A percentile compares a stretch with the other conserved stretches of the same genome.
These are phyloP conservation scores for Myxozyma neotropica DNA, from an alignment of 805 yeast genomes.

Conservation along the genomic window DNA sequence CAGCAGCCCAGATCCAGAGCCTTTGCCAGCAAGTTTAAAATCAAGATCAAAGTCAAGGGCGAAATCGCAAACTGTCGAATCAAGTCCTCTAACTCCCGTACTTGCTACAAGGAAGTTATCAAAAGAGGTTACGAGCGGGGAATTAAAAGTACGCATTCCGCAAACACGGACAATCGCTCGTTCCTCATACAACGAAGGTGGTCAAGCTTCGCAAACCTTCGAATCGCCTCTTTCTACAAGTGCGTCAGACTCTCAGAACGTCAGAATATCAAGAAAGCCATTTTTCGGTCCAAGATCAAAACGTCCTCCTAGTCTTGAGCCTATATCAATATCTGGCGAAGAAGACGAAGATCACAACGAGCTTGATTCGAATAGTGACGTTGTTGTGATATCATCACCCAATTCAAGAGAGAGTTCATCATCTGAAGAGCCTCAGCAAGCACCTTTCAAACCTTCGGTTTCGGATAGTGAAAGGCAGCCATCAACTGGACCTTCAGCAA, in stretches of 20 bases:
- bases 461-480: slow-evolving; percentile 4
- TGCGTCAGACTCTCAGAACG: too few relatives aligned
- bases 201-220: too few relatives aligned
- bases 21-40: background rate
- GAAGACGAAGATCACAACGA: background rate
- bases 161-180: background rate
- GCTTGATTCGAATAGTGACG: background rate
- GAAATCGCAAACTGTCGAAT: too few relatives aligned
- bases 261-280: too few relatives aligned
- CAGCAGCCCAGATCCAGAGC: background rate
- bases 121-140: too few relatives aligned
- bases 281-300: background rate
- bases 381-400: background rate
- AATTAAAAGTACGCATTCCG: background rate
- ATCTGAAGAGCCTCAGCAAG: background rate
- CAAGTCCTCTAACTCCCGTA: too few relatives aligned
- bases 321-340: background rate
- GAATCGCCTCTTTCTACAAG: too few relatives aligned
- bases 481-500: background rate
- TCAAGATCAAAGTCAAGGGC: too few relatives aligned
- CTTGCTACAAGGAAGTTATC: too few relatives aligned
- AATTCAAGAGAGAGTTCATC: background rate
- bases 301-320: background rate
- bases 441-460: background rate
- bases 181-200: too few relatives aligned